A percentile compares a stretch with the other conserved stretches of the same genome.
These are phyloP conservation scores for Trichoderma breve DNA, from an alignment of 2,329 filamentous ascomycete species.

Conservation along the genomic window DNA sequence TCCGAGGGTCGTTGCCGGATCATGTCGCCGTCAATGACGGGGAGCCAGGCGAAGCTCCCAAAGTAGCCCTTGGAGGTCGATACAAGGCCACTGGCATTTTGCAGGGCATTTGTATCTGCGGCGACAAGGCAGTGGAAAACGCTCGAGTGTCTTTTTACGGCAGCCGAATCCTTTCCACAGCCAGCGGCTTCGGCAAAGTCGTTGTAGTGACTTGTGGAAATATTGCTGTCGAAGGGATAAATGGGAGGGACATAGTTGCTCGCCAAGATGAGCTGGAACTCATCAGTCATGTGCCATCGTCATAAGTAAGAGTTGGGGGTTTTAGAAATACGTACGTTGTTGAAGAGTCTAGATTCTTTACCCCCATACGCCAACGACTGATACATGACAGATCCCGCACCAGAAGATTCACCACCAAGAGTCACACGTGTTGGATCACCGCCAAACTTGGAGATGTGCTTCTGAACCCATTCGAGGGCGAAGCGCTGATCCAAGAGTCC, in stretches of 20 bases:
- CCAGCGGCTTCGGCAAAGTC: constrained; percentile 35
- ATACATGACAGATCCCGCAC: constrained; percentile 48
- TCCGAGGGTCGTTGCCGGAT: constrained; percentile 31
- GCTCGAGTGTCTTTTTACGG: constrained; percentile 21
- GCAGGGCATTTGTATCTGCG: constrained; percentile 34
- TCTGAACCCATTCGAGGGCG: constrained; percentile 52
- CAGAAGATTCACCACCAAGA: constrained; percentile 53
- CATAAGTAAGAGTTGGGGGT: neutral
- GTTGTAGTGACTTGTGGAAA: constrained; percentile 34
- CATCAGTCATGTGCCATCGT: neutral
- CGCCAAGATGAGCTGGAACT: constrained; percentile 28
- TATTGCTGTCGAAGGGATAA: constrained; percentile 40
- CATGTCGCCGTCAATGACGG: constrained; percentile 38
- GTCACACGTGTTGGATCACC: constrained; percentile 53
- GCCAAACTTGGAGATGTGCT: constrained; percentile 51
- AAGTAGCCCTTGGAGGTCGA: constrained; percentile 28
- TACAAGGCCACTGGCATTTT: constrained; percentile 36
- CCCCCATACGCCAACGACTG: constrained; percentile 48
- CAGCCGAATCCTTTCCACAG: constrained; percentile 25
- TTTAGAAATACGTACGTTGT: constrained; percentile 28
- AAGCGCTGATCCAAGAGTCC: constrained; percentile 52
- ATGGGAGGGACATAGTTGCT: constrained; percentile 55
- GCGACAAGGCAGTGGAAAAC: constrained; percentile 37
- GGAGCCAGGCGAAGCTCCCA: constrained; percentile 37
- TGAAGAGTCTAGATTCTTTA: constrained; percentile 46